Evolutionary conservation across 2,329 filamentous ascomycete genomes (phyloP), one percentile per base, ranked within the genome.

Genomic region (Fusarium sp.): DNA sequence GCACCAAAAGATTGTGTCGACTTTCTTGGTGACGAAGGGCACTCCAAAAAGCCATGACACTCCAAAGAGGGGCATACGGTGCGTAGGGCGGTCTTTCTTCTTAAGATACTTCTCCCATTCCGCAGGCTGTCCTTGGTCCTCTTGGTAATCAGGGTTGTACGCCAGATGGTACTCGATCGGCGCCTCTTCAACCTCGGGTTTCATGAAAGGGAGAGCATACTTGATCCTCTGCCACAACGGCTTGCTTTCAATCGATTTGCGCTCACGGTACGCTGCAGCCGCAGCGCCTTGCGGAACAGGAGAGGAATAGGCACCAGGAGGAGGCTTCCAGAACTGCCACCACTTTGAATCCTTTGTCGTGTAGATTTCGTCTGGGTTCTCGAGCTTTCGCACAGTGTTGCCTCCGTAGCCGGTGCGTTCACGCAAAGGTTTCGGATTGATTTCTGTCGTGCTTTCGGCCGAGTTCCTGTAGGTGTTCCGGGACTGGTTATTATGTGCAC

Each of bases 1-100:
- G 73, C 94, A 97, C 84, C 95, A 92, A 76, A 97, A 94, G 70
- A 99, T 98, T 0, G 92, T 95, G 78, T 99, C 96, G 2, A 98
- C 95, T 80, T 98, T 98, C 78, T 94, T 91, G 57, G 93, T 94
- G 52, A 97, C 79, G 1, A 94, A 81, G 6, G 92, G 94, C n/a
- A 97, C 78, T 0, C 90, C 89, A 3, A 92, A 92, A 78, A 97
- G 90, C 91, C 92, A 98, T 1, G 82, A 84, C 78, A 85, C 86
- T 1, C 83, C 83, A 44, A 88, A 88, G 1, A 81, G 81, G 0
- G 94, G 90, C 10, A 98, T 82, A 48, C 91, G 90, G 82, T 97
- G 94, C 0, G 93, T 97, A 16, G 95, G 94, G 39, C 96, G 91
- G 66, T 98, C 90, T 60, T 92, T 94, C 62, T 89, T 88, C 75